These are phyloP conservation scores for Protoeuglena noctilucae DNA, from an alignment of 139 green algal genomes.

Conservation along the genomic window DNA sequence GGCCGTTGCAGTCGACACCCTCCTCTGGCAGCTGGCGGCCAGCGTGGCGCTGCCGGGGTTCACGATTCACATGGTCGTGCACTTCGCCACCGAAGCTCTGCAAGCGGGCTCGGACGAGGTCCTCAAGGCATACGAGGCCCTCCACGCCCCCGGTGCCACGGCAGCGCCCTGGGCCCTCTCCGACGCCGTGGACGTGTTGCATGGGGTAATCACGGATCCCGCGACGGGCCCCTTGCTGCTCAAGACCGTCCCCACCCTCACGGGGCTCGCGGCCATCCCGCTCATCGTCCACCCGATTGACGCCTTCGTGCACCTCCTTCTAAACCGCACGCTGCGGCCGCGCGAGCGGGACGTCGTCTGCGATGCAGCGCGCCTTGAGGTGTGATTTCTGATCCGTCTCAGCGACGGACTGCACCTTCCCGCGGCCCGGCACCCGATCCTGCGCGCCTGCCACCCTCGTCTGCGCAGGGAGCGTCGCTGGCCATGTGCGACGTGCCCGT, in stretches of 20 bases:
- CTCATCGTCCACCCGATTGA: conserved; percentile 65
- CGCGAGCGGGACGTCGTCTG: no score
- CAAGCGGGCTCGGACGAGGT: conserved; percentile 15
- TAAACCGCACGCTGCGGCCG: conserved; percentile 42
- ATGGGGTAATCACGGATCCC: neutral
- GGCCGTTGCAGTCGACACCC: conserved; percentile 38
- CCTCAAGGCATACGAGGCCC: neutral
- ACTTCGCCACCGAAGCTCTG: conserved; percentile 13
- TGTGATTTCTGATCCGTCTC: no score
- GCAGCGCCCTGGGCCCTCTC: neutral
- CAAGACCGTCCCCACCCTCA: conserved; percentile 36
- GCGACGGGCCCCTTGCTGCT: conserved; percentile 13
- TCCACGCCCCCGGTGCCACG: neutral
- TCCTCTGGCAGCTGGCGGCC: conserved; percentile 54
- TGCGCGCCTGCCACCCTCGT: no score
- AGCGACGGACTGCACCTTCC: no score
- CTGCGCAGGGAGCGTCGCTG: no score
- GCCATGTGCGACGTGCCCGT: no score
- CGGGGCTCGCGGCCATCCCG: conserved; percentile 41
- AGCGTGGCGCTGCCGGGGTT: conserved; percentile 39
- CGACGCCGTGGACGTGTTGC: conserved; percentile 2
- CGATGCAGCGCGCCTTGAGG: no score
- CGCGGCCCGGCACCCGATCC: no score
- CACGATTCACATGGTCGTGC: conserved; percentile 57
- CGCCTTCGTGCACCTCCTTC: conserved; percentile 34